Conservation (phyloP, 2,329 filamentous ascomycete genomes). For the Penicillium sp. region DNA sequence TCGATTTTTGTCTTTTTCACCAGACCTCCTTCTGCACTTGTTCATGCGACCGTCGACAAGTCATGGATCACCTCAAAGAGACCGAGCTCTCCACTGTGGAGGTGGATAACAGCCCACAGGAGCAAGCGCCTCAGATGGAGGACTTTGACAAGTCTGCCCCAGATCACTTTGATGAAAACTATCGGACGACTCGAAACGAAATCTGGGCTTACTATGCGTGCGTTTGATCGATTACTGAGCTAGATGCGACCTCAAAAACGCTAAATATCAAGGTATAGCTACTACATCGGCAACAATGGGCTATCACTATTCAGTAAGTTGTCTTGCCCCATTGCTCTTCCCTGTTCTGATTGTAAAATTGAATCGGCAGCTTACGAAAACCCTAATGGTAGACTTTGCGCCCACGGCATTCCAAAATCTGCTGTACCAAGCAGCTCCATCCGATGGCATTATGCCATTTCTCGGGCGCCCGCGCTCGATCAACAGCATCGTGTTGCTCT, state of each 20-base stretch:
- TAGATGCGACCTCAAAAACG: constrained; percentile 22
- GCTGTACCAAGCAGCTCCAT: constrained; percentile 60
- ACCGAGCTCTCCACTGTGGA: constrained; percentile 13
- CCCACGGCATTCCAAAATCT: constrained; percentile 67
- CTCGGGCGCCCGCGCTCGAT: constrained; percentile 60
- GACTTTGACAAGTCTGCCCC: constrained; percentile 39
- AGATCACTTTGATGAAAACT: constrained; percentile 57
- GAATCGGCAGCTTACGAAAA: neutral
- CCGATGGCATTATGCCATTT: constrained; percentile 56
- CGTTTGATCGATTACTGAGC: constrained; percentile 21
- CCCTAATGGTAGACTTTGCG: constrained; percentile 51
- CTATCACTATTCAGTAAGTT: constrained; percentile 58
- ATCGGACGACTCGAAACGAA: constrained; percentile 55
- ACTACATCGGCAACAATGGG: constrained; percentile 69
- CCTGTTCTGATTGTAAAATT: neutral
- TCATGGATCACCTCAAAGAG: constrained; percentile 21
- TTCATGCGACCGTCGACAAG: neutral
- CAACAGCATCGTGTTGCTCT: constrained; percentile 65
- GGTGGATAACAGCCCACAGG: constrained; percentile 12
- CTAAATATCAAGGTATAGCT: constrained; percentile 42
- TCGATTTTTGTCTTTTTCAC: neutral
- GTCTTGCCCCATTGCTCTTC: neutral
- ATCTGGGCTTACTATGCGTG: constrained; percentile 60
- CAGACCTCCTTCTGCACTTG: neutral
- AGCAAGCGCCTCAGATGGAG: neutral